Base-by-base conservation (phyloP, 2,329 filamentous ascomycete genomes). In the Dactylellina parvicollis region DNA sequence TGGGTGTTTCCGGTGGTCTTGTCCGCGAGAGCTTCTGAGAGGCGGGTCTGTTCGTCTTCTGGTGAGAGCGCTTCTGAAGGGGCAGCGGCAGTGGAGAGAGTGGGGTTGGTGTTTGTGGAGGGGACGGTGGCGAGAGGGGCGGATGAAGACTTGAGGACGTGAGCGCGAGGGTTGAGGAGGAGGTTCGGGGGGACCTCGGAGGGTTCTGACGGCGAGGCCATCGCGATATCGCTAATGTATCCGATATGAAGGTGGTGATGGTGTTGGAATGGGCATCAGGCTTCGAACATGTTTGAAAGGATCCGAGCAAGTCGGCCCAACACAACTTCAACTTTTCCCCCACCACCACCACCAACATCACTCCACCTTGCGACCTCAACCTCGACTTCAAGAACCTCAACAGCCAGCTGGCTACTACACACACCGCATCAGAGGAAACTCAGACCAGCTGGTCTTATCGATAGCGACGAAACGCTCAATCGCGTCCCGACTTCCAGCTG, bases 21-120 rank as follows among this genome's bases (percentile, higher is more conserved):
- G 9, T 74, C 60, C 22, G 30, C 36, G 18, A 69, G 42, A 10
- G 56, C 50, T 3, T 42, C 60, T 2, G 46, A 34, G 14, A 69
- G 47, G 4, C 56, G 55, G 9, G 40, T 49, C 32, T 67, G 79
- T 81, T 84, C 83, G 79, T 84, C 83, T 32, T 83, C 81, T 0
- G 81, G 79, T 14, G 82, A 79, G 73, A 84, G 84, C 4, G 69
- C 9, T 18, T 52, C 32, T 28, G 46, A 20, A 1, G 57, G 57
- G 12, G 32, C 38, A 10, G 49, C 12, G 1, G 42, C 34, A 1
- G 26, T 36, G n/a, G 57, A 26, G 4, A 24, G 36, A 4, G 26
- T 38, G 2, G 59, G 12, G 7, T 59, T 52, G 14, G 69, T 38
- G 24, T 60, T 73, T 28, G 69, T 34, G 7, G 69, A 60, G 9